These are phyloP conservation scores for Rhodotorula diobovata DNA, from an alignment of 768 basidiomycete species.

Conservation along the genomic window DNA sequence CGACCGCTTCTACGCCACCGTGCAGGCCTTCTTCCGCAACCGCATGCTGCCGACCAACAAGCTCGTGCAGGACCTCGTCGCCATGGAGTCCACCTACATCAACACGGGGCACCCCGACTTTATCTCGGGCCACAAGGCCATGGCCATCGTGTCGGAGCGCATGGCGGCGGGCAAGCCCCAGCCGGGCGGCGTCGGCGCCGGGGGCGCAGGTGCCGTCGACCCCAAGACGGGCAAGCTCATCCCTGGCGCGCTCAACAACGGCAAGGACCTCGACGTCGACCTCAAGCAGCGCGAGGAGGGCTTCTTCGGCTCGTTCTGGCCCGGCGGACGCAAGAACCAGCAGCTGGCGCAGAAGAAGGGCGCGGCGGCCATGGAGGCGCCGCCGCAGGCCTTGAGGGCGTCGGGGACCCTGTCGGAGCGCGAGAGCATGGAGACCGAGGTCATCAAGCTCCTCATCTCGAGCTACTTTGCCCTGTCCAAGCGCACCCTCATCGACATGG, in stretches of 20 bases:
- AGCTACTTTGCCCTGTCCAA: constrained; percentile 55
- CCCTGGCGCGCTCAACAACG: constrained; percentile 73
- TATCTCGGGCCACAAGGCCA: constrained; percentile 92
- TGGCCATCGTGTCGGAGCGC: constrained; percentile 77
- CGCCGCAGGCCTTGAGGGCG: constrained; percentile 80
- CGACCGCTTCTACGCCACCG: constrained; percentile 91
- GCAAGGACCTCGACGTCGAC: constrained; percentile 89
- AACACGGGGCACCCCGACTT: constrained; percentile 99
- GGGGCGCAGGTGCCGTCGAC: constrained; percentile 55
- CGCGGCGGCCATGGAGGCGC: constrained; percentile 62
- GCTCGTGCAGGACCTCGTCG: constrained; percentile 84
- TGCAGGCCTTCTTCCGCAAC: constrained; percentile 93
- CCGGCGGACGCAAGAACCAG: constrained; percentile 50
- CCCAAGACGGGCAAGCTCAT: constrained; percentile 65
- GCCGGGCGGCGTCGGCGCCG: constrained; percentile 49
- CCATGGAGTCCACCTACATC: constrained; percentile 98
- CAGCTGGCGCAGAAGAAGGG: constrained; percentile 44
- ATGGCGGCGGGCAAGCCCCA: constrained; percentile 72
- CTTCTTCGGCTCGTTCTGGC: constrained; percentile 87
- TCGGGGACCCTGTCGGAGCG: constrained; percentile 86
- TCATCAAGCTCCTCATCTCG: constrained; percentile 95
- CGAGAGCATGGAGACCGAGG: constrained; percentile 97
- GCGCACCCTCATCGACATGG: constrained; percentile 99
- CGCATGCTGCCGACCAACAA: constrained; percentile 92
- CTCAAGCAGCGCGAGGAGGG: constrained; percentile 78